Conservation (phyloP, 139 green algal genomes). For the Tetradesmus obliquus region DNA sequence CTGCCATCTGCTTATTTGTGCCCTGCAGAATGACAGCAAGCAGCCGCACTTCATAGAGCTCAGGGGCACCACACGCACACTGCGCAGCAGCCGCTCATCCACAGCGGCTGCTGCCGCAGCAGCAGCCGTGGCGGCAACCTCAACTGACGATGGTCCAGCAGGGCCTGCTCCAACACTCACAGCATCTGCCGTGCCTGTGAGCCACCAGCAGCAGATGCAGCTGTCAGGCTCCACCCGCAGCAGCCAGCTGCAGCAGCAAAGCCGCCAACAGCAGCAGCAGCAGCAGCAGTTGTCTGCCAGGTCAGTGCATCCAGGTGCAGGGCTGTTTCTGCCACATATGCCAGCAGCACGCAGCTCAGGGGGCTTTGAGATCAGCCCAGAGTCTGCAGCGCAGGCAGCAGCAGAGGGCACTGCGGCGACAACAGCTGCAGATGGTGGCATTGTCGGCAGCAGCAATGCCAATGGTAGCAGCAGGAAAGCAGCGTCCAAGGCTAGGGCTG, state of each 20-base stretch:
- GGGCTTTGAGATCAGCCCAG: background rate
- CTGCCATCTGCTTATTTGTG: background rate
- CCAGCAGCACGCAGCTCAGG: background rate
- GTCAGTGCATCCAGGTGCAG: background rate
- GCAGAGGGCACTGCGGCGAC: background rate
- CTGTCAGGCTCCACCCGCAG: background rate
- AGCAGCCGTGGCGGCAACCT: background rate
- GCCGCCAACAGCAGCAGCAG: constrained; percentile 9
- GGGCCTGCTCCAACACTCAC: background rate
- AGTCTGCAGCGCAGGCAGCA: background rate
- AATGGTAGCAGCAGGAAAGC: background rate
- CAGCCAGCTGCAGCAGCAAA: background rate
- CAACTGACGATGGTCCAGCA: background rate
- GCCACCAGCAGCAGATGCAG: constrained; percentile 28
- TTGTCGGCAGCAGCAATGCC: background rate
- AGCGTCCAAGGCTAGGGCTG: background rate
- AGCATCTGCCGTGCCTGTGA: constrained; percentile 5
- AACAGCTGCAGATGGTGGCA: background rate
- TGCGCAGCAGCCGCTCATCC: background rate
- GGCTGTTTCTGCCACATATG: background rate
- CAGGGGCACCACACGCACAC: background rate
- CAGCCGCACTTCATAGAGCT: constrained; percentile 3
- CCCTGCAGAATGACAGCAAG: constrained; percentile 15
- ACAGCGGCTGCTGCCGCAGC: background rate
- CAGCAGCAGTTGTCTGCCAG: background rate